Evolutionary conservation across 805 yeast genomes (phyloP).

Genomic region (Torulaspora indica): DNA sequence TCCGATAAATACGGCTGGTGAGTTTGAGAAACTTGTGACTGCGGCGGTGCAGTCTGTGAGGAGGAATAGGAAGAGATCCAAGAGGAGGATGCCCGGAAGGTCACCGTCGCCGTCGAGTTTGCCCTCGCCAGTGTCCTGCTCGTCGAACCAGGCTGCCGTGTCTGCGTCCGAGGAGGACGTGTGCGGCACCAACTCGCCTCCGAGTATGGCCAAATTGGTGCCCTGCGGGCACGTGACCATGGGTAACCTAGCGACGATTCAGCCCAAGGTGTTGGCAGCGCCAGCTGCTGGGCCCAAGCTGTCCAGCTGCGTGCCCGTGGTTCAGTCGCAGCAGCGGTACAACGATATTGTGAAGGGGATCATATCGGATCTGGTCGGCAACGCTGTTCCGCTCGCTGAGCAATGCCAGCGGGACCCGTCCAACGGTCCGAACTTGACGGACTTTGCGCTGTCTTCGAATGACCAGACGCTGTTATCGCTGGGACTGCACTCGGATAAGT

Average conservation of each 20-base stretch:
- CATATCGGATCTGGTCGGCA: slow-evolving; percentile 25
- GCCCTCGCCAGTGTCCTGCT: slow-evolving; percentile 5
- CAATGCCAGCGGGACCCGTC: slow-evolving; percentile 22
- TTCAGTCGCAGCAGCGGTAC: slow-evolving; percentile 21
- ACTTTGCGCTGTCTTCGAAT: slow-evolving; percentile 31
- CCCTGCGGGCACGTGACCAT: slow-evolving; percentile 2
- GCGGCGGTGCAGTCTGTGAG: slow-evolving; percentile 93
- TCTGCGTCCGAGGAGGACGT: slow-evolving; percentile 13
- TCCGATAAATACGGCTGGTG: slow-evolving; percentile 51
- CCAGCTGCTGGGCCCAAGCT: background rate
- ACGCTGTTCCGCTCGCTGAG: slow-evolving; percentile 22
- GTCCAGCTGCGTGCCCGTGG: slow-evolving; percentile 8
- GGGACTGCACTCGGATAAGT: slow-evolving; percentile 14
- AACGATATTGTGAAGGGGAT: slow-evolving; percentile 27
- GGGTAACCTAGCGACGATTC: slow-evolving; percentile 5
- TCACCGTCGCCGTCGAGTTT: slow-evolving; percentile 4
- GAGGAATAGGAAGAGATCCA: slow-evolving; percentile 72
- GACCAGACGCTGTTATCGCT: slow-evolving; percentile 25
- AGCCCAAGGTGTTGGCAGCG: slow-evolving; percentile 4
- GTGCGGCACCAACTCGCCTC: slow-evolving; percentile 12
- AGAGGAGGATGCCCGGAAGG: slow-evolving; percentile 31
- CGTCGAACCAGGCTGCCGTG: slow-evolving; percentile 2
- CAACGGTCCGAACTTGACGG: slow-evolving; percentile 24
- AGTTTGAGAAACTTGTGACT: slow-evolving; percentile 83
- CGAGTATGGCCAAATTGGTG: background rate